Evolutionary conservation across 768 basidiomycete species (phyloP).

Genomic region (Rhizopogon rudus): DNA sequence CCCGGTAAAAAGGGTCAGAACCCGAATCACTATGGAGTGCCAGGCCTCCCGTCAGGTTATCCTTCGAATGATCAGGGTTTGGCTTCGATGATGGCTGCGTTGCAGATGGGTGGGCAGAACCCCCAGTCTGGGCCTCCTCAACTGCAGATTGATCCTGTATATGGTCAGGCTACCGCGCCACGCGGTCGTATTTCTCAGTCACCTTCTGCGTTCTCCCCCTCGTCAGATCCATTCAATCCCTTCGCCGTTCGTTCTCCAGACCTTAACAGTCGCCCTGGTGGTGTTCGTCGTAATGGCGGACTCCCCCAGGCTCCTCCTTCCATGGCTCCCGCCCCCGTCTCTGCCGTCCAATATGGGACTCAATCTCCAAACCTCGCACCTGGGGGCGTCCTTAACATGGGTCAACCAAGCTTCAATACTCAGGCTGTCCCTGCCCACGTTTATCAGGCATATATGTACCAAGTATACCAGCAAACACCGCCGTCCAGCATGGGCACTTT

Average conservation of each 20-base stretch:
- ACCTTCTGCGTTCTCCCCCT: slow-evolving; percentile 44
- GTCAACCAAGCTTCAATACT: slow-evolving; percentile 57
- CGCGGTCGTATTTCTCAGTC: slow-evolving; percentile 43
- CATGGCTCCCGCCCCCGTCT: slow-evolving; percentile 22
- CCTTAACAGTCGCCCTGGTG: slow-evolving; percentile 34
- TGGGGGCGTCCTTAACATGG: slow-evolving; percentile 56
- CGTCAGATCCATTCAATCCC: slow-evolving; percentile 53
- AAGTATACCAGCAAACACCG: slow-evolving; percentile 74
- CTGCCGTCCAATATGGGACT: slow-evolving; percentile 45
- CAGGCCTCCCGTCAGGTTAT: slow-evolving; percentile 75
- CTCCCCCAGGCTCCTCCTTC: slow-evolving; percentile 25
- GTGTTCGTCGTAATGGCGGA: slow-evolving; percentile 45
- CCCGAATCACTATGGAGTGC: slow-evolving; percentile 58
- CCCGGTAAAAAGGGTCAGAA: slow-evolving; percentile 53
- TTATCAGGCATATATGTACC: slow-evolving; percentile 82
- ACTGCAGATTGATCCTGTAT: slow-evolving; percentile 65
- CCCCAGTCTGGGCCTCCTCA: slow-evolving; percentile 75
- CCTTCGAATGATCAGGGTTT: slow-evolving; percentile 80
- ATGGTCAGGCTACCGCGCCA: slow-evolving; percentile 39
- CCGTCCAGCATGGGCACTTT: slow-evolving; percentile 73
- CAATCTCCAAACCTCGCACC: slow-evolving; percentile 58
- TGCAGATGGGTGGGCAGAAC: slow-evolving; percentile 88
- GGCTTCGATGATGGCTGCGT: slow-evolving; percentile 89
- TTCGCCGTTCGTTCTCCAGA: slow-evolving; percentile 50
- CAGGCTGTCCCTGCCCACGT: slow-evolving; percentile 63